phyloP scores from a whole-genome alignment of 495 filamentous ascomycete species.

The Penicillium ochrochloron region DNA sequence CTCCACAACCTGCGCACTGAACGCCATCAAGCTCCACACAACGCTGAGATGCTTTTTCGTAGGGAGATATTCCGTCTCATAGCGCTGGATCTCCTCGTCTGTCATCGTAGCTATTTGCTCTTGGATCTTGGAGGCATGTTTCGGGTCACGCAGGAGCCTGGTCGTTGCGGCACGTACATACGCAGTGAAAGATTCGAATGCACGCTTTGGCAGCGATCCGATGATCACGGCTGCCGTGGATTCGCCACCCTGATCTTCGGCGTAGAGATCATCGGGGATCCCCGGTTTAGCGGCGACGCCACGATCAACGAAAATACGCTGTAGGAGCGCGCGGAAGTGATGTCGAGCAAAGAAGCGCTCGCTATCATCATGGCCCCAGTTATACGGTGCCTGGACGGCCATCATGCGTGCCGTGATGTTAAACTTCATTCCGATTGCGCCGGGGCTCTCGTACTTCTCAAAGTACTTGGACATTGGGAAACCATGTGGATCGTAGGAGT shows the following conservation, averaged over 20 bases:
- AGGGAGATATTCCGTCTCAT: constrained; percentile 64
- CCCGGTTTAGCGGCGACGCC: constrained; percentile 68
- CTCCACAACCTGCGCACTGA: constrained; percentile 86
- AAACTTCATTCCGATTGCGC: constrained; percentile 68
- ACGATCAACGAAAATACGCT: constrained; percentile 84
- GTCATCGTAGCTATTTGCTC: constrained; percentile 65
- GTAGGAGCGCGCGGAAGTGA: constrained; percentile 89
- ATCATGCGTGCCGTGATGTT: constrained; percentile 98
- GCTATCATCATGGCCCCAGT: constrained; percentile 83
- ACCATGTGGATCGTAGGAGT: constrained; percentile 78
- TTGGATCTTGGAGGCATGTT: constrained; percentile 59
- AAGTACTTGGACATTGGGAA: constrained; percentile 87
- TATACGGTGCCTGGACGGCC: constrained; percentile 92
- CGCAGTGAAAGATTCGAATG: constrained; percentile 73
- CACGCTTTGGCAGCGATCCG: constrained; percentile 79
- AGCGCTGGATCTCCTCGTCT: constrained; percentile 72
- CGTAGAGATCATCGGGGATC: constrained; percentile 40
- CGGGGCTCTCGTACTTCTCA: constrained; percentile 57
- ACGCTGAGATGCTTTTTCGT: constrained; percentile 82
- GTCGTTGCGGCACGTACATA: constrained; percentile 81
- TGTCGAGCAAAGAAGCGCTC: constrained; percentile 90
- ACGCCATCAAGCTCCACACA: constrained; percentile 93
- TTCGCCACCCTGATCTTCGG: constrained; percentile 16
- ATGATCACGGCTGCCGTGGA: constrained; percentile 65
- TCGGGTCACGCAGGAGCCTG: constrained; percentile 67